Percentiles rank a stretch among this genome's conserved stretches.
These are phyloP conservation scores for Galerina marginata DNA, from an alignment of 768 basidiomycete genomes.

Conservation along the genomic window DNA sequence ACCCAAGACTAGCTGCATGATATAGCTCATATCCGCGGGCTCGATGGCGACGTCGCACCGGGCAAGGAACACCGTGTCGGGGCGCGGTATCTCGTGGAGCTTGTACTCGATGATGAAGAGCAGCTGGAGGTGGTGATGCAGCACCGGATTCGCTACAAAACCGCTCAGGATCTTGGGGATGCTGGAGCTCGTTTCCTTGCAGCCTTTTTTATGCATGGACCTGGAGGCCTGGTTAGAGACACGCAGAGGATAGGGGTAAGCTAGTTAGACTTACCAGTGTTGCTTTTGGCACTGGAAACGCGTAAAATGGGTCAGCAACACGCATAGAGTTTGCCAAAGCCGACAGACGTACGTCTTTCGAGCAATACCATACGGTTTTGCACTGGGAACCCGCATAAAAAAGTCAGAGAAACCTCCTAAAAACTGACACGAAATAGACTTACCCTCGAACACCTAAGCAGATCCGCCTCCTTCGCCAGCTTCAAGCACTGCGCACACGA, in stretches of 20 bases:
- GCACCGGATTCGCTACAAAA: slow-evolving; percentile 3
- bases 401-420: neutral
- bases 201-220: slow-evolving; percentile 4
- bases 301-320: neutral
- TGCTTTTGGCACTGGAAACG: slow-evolving; percentile 8
- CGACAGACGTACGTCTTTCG: slow-evolving; percentile 1
- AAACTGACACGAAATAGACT: neutral
- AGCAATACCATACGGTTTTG: slow-evolving; percentile 12
- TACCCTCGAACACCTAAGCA: neutral
- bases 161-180: slow-evolving; percentile 1
- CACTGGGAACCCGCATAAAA: neutral
- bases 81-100: neutral
- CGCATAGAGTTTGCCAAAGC: neutral
- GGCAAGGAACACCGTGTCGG: neutral
- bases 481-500: neutral
- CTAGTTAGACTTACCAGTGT: slow-evolving; percentile 3
- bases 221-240: neutral
- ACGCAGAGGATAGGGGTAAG: neutral
- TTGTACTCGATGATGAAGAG: neutral
- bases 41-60: slow-evolving; percentile 3
- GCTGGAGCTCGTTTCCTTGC: neutral
- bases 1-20: neutral
- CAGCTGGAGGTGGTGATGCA: neutral
- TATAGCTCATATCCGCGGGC: neutral
- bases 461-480: neutral